Percentiles rank a stretch among this genome's conserved stretches.
These are phyloP conservation scores for Cladosporium colombiae DNA, from an alignment of 2,329 filamentous ascomycete genomes.

Conservation along the genomic window DNA sequence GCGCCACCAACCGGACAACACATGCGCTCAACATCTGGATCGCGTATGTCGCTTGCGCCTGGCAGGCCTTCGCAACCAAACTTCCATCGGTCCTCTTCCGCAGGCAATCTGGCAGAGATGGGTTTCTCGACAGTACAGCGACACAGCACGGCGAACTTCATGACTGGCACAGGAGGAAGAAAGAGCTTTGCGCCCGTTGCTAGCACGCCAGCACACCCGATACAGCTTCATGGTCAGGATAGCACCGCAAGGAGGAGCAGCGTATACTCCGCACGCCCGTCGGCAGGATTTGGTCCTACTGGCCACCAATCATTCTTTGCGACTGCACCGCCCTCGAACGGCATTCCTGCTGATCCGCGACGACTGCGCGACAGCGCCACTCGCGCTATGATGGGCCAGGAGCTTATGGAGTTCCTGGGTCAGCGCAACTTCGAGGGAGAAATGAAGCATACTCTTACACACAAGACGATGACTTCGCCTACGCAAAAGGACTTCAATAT, in stretches of 20 bases:
- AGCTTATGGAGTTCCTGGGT: conserved; percentile 87
- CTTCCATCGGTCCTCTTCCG: conserved; percentile 82
- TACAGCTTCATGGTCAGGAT: conserved; percentile 51
- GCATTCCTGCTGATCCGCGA: conserved; percentile 82
- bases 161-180: conserved; percentile 58
- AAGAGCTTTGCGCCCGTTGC: conserved; percentile 70
- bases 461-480: conserved; percentile 87
- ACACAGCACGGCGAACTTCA: conserved; percentile 71
- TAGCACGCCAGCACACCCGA: conserved; percentile 47
- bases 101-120: conserved; percentile 73
- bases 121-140: conserved; percentile 83
- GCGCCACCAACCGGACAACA: conserved; percentile 69
- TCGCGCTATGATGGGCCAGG: conserved; percentile 80
- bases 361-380: conserved; percentile 79
- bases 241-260: conserved; percentile 72
- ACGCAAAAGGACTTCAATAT: conserved; percentile 98
- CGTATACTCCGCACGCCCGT: conserved; percentile 57
- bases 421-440: conserved; percentile 97
- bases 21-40: conserved; percentile 78
- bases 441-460: conserved; percentile 90
- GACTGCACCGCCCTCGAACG: conserved; percentile 76
- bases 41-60: conserved; percentile 81
- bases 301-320: conserved; percentile 92
- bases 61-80: conserved; percentile 81
- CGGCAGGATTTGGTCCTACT: conserved; percentile 61